These are phyloP conservation scores for Psilocybe tampanensis DNA, from an alignment of 768 basidiomycete species.

Conservation along the genomic window DNA sequence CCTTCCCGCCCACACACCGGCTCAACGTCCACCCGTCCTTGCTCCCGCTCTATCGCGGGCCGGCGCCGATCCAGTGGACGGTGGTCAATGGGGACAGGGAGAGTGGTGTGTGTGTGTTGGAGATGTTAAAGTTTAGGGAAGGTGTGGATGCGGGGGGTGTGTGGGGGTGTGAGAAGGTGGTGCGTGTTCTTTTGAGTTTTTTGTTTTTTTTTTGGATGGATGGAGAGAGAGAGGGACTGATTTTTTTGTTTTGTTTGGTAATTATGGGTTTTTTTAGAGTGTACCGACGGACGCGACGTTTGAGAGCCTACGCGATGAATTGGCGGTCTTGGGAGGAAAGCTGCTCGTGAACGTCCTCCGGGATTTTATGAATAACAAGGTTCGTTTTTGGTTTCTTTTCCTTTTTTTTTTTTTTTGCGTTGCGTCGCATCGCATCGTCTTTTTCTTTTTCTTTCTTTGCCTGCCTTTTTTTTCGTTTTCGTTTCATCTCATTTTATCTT, in stretches of 20 bases:
- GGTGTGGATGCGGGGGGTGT: conserved; percentile 84
- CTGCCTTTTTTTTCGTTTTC: too few species aligned
- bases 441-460: too few species aligned
- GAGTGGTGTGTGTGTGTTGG: conserved; percentile 82
- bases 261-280: conserved; percentile 37
- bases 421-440: too few species aligned
- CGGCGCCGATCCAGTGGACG: conserved; percentile 87
- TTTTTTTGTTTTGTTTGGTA: not conserved
- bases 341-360: conserved; percentile 74
- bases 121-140: conserved; percentile 66
- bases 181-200: conserved; percentile 33
- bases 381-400: conserved; percentile 28
- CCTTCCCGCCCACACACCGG: conserved; percentile 59
- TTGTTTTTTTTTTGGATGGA: not conserved
- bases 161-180: conserved; percentile 57
- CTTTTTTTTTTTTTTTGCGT: too few species aligned
- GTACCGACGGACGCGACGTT: conserved; percentile 58
- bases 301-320: conserved; percentile 49
- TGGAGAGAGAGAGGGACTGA: not conserved
- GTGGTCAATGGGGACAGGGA: conserved; percentile 65
- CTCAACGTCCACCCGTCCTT: conserved; percentile 92
- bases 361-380: conserved; percentile 58
- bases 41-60: conserved; percentile 85
- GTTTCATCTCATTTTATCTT: too few species aligned
- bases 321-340: conserved; percentile 68